Percentiles rank a stretch among this genome's conserved stretches.
Evolutionary conservation across 148 eudicot genomes (phyloP).

Genomic region (Rheum nobile): DNA sequence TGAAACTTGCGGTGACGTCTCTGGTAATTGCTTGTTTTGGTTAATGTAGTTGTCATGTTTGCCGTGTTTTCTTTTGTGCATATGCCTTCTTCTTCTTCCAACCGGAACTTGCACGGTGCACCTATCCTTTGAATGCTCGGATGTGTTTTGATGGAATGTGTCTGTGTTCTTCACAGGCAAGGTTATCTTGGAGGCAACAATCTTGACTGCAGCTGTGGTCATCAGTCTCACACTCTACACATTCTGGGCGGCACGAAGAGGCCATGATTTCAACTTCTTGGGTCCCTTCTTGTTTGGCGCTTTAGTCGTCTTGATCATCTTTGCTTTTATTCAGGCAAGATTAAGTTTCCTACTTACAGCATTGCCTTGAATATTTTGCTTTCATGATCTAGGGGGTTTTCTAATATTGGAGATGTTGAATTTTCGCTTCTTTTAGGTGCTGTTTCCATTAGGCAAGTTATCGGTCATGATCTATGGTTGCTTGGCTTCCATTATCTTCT

Average conservation of each 20-base stretch:
- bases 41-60: not conserved
- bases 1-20: no score
- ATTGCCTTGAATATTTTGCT: no score
- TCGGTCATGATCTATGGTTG: conserved; percentile 33
- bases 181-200: conserved; percentile 53
- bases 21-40: not conserved
- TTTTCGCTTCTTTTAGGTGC: conserved; percentile 16
- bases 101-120: no score
- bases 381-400: no score
- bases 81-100: no score
- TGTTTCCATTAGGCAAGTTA: conserved; percentile 38
- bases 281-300: conserved; percentile 63
- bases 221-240: conserved; percentile 70
- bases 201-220: conserved; percentile 59
- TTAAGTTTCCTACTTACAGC: not conserved
- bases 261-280: conserved; percentile 65
- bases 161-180: conserved; percentile 32
- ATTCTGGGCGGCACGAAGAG: conserved; percentile 79
- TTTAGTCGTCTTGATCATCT: conserved; percentile 36
- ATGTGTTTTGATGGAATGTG: not conserved
- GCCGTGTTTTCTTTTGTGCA: not conserved
- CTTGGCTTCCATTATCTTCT: conserved; percentile 40
- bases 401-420: not conserved
- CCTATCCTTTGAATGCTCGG: not conserved
- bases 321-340: conserved; percentile 51